Evolutionary conservation across 768 basidiomycete genomes (phyloP).

Genomic region (Mycena haematopus): DNA sequence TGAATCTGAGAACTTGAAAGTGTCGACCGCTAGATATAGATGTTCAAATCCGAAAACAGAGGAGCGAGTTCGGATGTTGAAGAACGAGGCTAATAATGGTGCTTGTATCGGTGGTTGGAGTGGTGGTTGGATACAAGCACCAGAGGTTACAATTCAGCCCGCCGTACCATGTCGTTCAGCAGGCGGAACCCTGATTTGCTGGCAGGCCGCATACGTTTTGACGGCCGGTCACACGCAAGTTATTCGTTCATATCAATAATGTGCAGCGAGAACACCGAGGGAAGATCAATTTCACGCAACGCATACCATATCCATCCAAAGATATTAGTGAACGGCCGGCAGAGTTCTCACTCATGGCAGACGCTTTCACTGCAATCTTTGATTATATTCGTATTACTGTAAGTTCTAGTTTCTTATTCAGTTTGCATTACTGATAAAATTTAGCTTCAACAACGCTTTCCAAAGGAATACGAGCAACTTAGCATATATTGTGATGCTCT

Average conservation of each 20-base stretch:
- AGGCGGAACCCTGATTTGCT: too few relatives aligned
- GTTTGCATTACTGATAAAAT: not conserved
- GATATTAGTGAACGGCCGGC: not conserved
- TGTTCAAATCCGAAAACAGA: too few relatives aligned
- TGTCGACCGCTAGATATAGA: too few relatives aligned
- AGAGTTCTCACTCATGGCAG: slow-evolving; percentile 1
- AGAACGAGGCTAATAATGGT: too few relatives aligned
- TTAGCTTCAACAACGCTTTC: slow-evolving; percentile 33
- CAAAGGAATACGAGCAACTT: slow-evolving; percentile 31
- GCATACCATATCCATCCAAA: slow-evolving; percentile 1
- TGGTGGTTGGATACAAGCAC: too few relatives aligned
- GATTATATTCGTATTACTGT: slow-evolving; percentile 8
- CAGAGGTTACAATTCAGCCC: too few relatives aligned
- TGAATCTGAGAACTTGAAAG: too few relatives aligned
- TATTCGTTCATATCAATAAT: not conserved
- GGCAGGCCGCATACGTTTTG: too few relatives aligned
- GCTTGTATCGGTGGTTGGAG: too few relatives aligned
- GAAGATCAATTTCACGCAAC: slow-evolving; percentile 7
- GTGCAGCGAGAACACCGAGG: not conserved
- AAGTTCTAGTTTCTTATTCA: not conserved
- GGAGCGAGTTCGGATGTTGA: too few relatives aligned
- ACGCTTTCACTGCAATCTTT: slow-evolving; percentile 6
- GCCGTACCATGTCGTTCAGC: too few relatives aligned
- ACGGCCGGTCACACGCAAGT: too few relatives aligned
- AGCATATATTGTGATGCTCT: slow-evolving; percentile 28